These are phyloP conservation scores for Exophiala xenobiotica DNA, from an alignment of 2,329 filamentous ascomycete species.

Conservation along the genomic window DNA sequence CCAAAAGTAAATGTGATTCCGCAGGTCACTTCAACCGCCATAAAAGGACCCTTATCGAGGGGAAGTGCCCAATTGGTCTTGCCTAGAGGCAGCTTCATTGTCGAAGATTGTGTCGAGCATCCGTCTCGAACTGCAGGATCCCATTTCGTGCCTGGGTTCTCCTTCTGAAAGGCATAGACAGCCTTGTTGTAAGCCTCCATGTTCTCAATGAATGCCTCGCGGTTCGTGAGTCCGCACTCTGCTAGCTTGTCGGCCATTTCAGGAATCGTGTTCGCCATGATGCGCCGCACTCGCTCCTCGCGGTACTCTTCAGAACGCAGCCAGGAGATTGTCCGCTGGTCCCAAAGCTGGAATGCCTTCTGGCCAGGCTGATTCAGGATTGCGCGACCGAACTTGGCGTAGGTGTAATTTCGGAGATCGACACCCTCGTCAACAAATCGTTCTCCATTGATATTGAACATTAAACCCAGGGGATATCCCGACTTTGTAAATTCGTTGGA, in stretches of 20 bases:
- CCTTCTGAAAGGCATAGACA: slow-evolving; percentile 47
- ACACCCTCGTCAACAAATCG: slow-evolving; percentile 67
- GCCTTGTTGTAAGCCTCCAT: slow-evolving; percentile 60
- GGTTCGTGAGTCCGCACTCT: slow-evolving; percentile 48
- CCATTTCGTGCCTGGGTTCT: slow-evolving; percentile 50
- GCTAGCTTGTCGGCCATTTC: slow-evolving; percentile 56
- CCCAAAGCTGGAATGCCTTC: slow-evolving; percentile 66
- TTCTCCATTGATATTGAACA: slow-evolving; percentile 59
- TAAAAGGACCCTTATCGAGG: slow-evolving; percentile 56
- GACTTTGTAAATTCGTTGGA: slow-evolving; percentile 70
- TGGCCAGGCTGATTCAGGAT: slow-evolving; percentile 60
- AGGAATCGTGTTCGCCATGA: slow-evolving; percentile 52
- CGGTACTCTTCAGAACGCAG: slow-evolving; percentile 63
- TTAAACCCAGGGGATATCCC: slow-evolving; percentile 65
- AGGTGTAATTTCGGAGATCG: slow-evolving; percentile 66
- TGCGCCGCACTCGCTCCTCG: slow-evolving; percentile 55
- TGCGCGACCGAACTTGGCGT: slow-evolving; percentile 63
- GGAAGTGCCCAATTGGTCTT: slow-evolving; percentile 69
- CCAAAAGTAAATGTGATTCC: slow-evolving; percentile 71
- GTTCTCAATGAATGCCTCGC: slow-evolving; percentile 51
- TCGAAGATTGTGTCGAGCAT: slow-evolving; percentile 58
- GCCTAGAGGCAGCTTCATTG: slow-evolving; percentile 45
- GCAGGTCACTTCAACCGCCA: slow-evolving; percentile 63
- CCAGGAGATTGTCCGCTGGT: slow-evolving; percentile 52
- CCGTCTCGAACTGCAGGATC: slow-evolving; percentile 63